Conservation (phyloP, 2,329 filamentous ascomycete genomes). For the Arthrobotrys sinensis region DNA sequence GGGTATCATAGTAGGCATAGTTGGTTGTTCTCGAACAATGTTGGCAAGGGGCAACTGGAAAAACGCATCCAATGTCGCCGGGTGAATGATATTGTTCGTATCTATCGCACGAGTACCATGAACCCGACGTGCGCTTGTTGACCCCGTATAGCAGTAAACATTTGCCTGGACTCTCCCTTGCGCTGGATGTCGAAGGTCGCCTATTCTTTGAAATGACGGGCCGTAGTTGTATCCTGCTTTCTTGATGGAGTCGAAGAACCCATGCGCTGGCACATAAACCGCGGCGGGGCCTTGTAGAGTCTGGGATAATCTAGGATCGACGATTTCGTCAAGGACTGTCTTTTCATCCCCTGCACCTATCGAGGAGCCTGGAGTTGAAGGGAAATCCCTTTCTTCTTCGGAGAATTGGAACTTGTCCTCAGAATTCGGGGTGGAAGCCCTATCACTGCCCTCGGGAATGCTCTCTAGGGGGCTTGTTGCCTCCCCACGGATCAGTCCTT, state of each 20-base stretch:
- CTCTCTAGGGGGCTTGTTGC: too few species aligned
- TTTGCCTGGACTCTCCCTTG: too few species aligned
- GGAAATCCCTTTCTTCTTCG: too few species aligned
- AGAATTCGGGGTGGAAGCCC: too few species aligned
- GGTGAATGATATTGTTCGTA: constrained; percentile 69
- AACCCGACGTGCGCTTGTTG: neutral
- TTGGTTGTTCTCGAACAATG: constrained; percentile 52
- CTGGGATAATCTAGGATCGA: neutral
- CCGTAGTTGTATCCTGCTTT: constrained; percentile 68
- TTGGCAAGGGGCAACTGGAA: constrained; percentile 68
- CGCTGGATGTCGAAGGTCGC: constrained; percentile 57
- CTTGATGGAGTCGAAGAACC: constrained; percentile 65
- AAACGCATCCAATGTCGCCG: constrained; percentile 69
- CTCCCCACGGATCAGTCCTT: constrained; percentile 19
- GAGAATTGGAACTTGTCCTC: too few species aligned
- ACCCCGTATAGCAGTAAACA: neutral
- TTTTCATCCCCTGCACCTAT: too few species aligned
- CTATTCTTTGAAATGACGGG: constrained; percentile 67
- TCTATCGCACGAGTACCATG: constrained; percentile 64
- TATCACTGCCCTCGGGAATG: too few species aligned
- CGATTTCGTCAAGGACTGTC: neutral
- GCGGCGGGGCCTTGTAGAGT: neutral
- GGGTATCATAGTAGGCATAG: constrained; percentile 41
- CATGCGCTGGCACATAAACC: constrained; percentile 17
- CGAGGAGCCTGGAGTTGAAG: too few species aligned